Percentiles rank a stretch among this genome's conserved stretches.
These are phyloP conservation scores for Penicillium ochrochloron DNA, from an alignment of 495 filamentous ascomycete genomes.

Conservation along the genomic window DNA sequence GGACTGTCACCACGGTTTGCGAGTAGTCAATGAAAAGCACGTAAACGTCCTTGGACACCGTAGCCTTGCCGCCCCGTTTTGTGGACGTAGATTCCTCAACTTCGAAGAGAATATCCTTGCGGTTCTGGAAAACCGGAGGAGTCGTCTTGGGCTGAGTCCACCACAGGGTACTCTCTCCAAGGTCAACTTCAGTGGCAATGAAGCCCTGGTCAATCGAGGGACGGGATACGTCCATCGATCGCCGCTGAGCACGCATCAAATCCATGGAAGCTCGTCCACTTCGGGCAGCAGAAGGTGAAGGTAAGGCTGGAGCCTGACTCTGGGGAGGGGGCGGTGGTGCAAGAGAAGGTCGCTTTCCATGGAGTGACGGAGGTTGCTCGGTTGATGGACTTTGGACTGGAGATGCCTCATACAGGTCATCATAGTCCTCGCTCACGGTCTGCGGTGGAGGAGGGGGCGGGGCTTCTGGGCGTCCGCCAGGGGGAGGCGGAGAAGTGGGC, in stretches of 20 bases:
- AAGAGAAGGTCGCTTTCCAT: slow-evolving; percentile 35
- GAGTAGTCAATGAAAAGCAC: slow-evolving; percentile 94
- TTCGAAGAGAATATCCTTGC: slow-evolving; percentile 83
- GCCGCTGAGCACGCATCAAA: slow-evolving; percentile 59
- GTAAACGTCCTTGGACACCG: slow-evolving; percentile 77
- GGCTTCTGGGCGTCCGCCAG: slow-evolving; percentile 31
- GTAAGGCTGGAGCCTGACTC: slow-evolving; percentile 43
- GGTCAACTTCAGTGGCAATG: slow-evolving; percentile 86
- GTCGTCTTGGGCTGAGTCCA: slow-evolving; percentile 75
- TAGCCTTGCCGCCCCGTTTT: slow-evolving; percentile 69
- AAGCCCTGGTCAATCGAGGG: slow-evolving; percentile 74
- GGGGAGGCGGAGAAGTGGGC: slow-evolving; percentile 28
- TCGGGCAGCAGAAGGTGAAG: slow-evolving; percentile 49
- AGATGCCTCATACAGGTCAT: slow-evolving; percentile 58
- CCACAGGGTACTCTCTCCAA: slow-evolving; percentile 74
- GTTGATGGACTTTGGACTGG: slow-evolving; percentile 51
- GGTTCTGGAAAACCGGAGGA: slow-evolving; percentile 79
- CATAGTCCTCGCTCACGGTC: slow-evolving; percentile 43
- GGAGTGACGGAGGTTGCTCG: slow-evolving; percentile 49
- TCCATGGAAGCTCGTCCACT: slow-evolving; percentile 72
- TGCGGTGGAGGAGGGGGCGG: slow-evolving; percentile 40
- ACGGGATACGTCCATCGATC: slow-evolving; percentile 74
- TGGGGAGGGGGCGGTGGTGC: slow-evolving; percentile 36
- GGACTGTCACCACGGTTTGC: slow-evolving; percentile 84
- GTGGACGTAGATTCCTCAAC: slow-evolving; percentile 75